Evolutionary conservation across 768 basidiomycete genomes (phyloP).

Genomic region (Auricularia heimuer): DNA sequence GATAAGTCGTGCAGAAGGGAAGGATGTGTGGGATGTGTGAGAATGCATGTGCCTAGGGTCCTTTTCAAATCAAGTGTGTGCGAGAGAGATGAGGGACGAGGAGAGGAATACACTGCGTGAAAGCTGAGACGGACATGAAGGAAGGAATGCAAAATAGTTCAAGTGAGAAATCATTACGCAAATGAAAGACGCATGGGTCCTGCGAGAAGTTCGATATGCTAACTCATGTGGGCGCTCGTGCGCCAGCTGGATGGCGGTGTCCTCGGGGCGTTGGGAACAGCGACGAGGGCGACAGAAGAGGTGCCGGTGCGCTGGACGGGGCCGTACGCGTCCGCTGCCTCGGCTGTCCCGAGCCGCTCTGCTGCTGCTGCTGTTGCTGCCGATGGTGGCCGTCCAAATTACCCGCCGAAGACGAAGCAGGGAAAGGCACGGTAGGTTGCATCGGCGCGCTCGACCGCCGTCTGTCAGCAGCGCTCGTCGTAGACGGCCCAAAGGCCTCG

Average conservation of each 20-base stretch:
- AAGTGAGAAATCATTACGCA: background rate
- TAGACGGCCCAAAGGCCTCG: slow-evolving; percentile 43
- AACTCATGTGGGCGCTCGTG: background rate
- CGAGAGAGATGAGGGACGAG: background rate
- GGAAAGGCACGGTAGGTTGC: slow-evolving; percentile 13
- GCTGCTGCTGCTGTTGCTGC: background rate
- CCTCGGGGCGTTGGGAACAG: background rate
- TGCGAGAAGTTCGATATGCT: background rate
- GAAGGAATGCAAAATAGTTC: background rate
- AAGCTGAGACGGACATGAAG: background rate
- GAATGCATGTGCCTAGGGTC: background rate
- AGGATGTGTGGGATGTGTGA: background rate
- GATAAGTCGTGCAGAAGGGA: too few species aligned
- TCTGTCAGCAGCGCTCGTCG: slow-evolving; percentile 5
- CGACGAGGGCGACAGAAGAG: background rate
- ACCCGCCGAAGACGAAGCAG: slow-evolving; percentile 7
- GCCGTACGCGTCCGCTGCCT: slow-evolving; percentile 29
- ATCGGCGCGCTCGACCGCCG: slow-evolving; percentile 7
- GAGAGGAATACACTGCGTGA: background rate
- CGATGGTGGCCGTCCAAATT: background rate
- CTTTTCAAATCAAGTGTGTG: background rate
- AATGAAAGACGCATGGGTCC: background rate
- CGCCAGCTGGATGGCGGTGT: slow-evolving; percentile 12
- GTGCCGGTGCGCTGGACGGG: slow-evolving; percentile 11
- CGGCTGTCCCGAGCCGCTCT: slow-evolving; percentile 9